These are phyloP conservation scores for Tothia fuscella DNA, from an alignment of 2,329 filamentous ascomycete genomes.

Conservation along the genomic window DNA sequence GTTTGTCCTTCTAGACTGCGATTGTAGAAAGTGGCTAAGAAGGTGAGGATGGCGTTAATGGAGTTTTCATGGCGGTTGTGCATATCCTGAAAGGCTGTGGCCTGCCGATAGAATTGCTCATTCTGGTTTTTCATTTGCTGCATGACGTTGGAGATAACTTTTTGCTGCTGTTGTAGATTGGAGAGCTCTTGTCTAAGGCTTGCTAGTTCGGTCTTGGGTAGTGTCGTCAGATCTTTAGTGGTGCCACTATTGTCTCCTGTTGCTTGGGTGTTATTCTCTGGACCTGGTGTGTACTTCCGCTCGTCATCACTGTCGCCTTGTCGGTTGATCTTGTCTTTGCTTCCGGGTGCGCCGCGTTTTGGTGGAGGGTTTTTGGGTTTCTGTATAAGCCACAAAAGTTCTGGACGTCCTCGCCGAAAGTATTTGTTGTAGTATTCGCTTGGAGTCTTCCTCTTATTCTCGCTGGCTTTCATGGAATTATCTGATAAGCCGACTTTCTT, in stretches of 20 bases:
- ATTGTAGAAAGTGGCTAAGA: slow-evolving; percentile 92
- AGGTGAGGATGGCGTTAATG: slow-evolving; percentile 96
- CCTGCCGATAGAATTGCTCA: slow-evolving; percentile 76
- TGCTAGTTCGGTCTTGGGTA: slow-evolving; percentile 61
- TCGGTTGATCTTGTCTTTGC: slow-evolving; percentile 40
- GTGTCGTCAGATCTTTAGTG: slow-evolving; percentile 35
- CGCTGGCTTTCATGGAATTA: slow-evolving; percentile 94
- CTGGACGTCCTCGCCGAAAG: slow-evolving; percentile 85
- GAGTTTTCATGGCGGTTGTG: slow-evolving; percentile 97
- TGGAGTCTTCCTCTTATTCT: slow-evolving; percentile 93
- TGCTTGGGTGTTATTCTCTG: slow-evolving; percentile 18
- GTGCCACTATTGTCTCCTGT: slow-evolving; percentile 23
- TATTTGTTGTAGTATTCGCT: slow-evolving; percentile 98
- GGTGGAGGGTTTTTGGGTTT: slow-evolving; percentile 67
- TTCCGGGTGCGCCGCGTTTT: slow-evolving; percentile 34
- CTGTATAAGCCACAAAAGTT: slow-evolving; percentile 89
- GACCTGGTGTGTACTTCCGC: slow-evolving; percentile 16
- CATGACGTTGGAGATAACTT: slow-evolving; percentile 73
- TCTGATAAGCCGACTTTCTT: slow-evolving; percentile 63
- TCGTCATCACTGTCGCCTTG: slow-evolving; percentile 61
- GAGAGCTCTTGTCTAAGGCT: slow-evolving; percentile 69
- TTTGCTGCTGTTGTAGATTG: slow-evolving; percentile 75
- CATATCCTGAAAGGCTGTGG: slow-evolving; percentile 75
- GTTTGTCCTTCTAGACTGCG: slow-evolving; percentile 80
- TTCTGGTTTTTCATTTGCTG: slow-evolving; percentile 69